Conservation (phyloP, 2,329 filamentous ascomycete genomes). For the Penicillium fuscoglaucum region DNA sequence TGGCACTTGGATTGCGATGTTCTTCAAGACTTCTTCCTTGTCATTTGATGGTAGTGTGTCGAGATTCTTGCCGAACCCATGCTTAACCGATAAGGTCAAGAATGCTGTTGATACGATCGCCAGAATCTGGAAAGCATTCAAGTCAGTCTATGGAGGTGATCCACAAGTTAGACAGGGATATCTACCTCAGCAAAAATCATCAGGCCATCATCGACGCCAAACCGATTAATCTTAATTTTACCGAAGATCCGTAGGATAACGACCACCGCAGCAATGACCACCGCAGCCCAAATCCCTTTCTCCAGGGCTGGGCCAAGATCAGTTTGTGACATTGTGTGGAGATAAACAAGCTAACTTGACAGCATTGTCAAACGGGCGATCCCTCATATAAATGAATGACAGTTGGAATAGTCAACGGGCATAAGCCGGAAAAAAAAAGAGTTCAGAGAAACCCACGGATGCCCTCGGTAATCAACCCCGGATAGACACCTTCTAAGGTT, state of each 20-base stretch:
- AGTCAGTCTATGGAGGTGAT: neutral
- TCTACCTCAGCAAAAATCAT: constrained; percentile 33
- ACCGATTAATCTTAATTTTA: constrained; percentile 33
- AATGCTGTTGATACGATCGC: constrained; percentile 28
- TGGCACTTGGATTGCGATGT: constrained; percentile 30
- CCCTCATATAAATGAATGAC: neutral
- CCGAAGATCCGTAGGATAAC: constrained; percentile 29
- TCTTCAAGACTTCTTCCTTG: constrained; percentile 25
- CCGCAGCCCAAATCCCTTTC: constrained; percentile 31
- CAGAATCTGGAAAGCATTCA: constrained; percentile 16
- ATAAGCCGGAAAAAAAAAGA: neutral
- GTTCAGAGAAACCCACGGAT: neutral
- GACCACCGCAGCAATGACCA: constrained; percentile 29
- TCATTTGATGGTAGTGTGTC: constrained; percentile 10
- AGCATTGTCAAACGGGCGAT: neutral
- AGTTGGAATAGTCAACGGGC: neutral
- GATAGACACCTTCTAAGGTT: too few species aligned
- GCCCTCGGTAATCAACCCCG: neutral
- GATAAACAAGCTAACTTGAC: neutral
- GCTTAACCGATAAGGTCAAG: constrained; percentile 25
- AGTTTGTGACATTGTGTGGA: constrained; percentile 3
- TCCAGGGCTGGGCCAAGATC: constrained; percentile 25
- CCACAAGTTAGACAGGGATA: neutral
- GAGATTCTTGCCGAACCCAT: constrained; percentile 32
- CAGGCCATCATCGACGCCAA: constrained; percentile 31